phyloP scores from a whole-genome alignment of 805 yeast species.

The Zygoascus tannicola region DNA sequence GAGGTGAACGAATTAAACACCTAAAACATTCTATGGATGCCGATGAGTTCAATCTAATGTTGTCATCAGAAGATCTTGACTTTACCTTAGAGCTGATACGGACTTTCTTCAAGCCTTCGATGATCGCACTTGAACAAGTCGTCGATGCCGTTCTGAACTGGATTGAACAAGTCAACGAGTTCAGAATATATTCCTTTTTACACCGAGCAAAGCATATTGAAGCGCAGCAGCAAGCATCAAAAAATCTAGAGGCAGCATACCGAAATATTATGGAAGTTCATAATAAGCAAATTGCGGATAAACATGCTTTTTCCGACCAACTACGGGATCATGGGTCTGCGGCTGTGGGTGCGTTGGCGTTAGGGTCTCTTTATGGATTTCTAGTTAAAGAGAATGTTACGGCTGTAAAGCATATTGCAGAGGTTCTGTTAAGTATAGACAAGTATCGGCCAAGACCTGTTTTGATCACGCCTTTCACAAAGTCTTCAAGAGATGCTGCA shows the following conservation, averaged over 20 bases:
- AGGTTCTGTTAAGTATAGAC: slow-evolving; percentile 11
- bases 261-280: slow-evolving; percentile 4
- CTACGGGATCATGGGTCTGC: slow-evolving; percentile 1
- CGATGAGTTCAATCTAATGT: slow-evolving; percentile 1
- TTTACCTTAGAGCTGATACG: slow-evolving; percentile 4
- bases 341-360: slow-evolving; percentile 2
- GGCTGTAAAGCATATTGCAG: slow-evolving; percentile 4
- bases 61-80: slow-evolving; percentile 10
- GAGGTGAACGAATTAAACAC: slow-evolving; percentile 1
- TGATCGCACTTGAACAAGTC: slow-evolving; percentile 2
- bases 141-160: slow-evolving; percentile 6
- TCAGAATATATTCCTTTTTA: slow-evolving; percentile 2
- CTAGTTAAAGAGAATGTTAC: slow-evolving; percentile 8
- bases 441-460: slow-evolving; percentile 13
- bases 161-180: slow-evolving; percentile 8
- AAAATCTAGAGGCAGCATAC: slow-evolving; percentile 3
- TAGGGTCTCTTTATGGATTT: slow-evolving; percentile 15
- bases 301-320: neutral
- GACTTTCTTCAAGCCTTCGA: neutral
- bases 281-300: neutral
- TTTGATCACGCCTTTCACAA: slow-evolving; percentile 13
- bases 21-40: slow-evolving; percentile 1
- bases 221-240: slow-evolving; percentile 2
- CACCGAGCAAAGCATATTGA: neutral
- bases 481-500: slow-evolving; percentile 1